phyloP scores from a whole-genome alignment of 768 basidiomycete genomes.

The Mrakia gelida region DNA sequence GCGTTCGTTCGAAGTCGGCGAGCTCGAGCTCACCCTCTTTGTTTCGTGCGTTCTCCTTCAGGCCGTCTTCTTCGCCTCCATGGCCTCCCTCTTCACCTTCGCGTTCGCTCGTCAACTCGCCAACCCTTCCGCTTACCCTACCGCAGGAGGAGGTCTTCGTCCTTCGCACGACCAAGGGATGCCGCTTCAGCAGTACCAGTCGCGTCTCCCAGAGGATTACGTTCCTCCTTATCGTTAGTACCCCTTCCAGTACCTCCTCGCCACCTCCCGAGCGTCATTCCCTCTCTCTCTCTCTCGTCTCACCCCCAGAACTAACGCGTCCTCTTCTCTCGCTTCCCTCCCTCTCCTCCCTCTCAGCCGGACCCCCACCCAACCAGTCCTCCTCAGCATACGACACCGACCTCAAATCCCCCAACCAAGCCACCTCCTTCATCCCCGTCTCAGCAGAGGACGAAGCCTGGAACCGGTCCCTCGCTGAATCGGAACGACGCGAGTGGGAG shows the following conservation, averaged over 20 bases:
- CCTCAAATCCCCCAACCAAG: background rate
- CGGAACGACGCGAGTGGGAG: conserved; percentile 30
- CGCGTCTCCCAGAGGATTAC: conserved; percentile 16
- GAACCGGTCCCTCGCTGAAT: conserved; percentile 22
- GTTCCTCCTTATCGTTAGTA: conserved; percentile 24
- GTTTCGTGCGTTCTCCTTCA: background rate
- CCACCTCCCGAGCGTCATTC: too few relatives aligned
- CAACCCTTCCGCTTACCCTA: background rate
- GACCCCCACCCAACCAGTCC: background rate
- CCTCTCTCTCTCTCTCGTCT: background rate
- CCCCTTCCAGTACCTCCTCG: too few relatives aligned
- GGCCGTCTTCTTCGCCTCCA: conserved; percentile 4
- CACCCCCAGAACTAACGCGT: background rate
- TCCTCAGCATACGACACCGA: background rate
- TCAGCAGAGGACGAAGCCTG: conserved; percentile 24
- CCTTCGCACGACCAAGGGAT: conserved; percentile 10
- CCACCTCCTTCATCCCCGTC: conserved; percentile 9
- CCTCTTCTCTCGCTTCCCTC: background rate
- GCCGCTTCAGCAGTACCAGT: conserved; percentile 12
- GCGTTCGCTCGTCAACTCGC: conserved; percentile 27
- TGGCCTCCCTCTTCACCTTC: conserved; percentile 24
- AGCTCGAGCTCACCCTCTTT: background rate
- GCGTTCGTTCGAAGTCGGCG: background rate
- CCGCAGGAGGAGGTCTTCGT: conserved; percentile 3
- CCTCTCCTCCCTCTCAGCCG: background rate